Evolutionary conservation across 2,329 filamentous ascomycete species (phyloP).

Genomic region (Fusarium temperatum): DNA sequence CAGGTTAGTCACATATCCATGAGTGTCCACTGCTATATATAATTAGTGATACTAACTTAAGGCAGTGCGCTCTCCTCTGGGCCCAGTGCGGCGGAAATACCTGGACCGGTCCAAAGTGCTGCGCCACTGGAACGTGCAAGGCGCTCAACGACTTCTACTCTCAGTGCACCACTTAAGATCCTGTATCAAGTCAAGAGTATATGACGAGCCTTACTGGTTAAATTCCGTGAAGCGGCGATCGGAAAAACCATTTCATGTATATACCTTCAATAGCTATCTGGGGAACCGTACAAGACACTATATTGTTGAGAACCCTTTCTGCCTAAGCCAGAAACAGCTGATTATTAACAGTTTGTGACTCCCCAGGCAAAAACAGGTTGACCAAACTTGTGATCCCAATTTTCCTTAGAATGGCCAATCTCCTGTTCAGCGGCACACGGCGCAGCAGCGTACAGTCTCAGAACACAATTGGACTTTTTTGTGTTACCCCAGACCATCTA

Average conservation of each 20-base stretch:
- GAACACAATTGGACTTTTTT: not conserved
- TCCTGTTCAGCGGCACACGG: not conserved
- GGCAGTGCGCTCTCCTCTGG: not conserved
- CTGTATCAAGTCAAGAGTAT: accelerated
- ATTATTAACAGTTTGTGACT: not conserved
- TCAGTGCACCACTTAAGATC: not conserved
- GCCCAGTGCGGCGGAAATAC: not conserved
- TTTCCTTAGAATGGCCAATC: not conserved
- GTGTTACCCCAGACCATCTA: not conserved
- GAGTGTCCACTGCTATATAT: accelerated
- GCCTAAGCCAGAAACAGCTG: accelerated
- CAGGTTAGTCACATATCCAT: not conserved
- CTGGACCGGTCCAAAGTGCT: slow-evolving; percentile 4
- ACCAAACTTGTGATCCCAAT: not conserved
- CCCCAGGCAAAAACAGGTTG: not conserved
- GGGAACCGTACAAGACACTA: not conserved
- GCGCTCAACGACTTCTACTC: not conserved
- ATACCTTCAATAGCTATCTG: not conserved
- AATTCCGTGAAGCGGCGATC: too few species aligned
- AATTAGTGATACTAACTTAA: not conserved
- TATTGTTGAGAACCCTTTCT: not conserved
- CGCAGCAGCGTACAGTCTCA: not conserved
- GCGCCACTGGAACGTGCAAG: slow-evolving; percentile 10
- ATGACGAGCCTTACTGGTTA: accelerated
- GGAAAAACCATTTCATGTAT: not conserved